Percentiles rank a stretch among this genome's conserved stretches.
Conservation (phyloP, 208 protist genomes). For the Kentomonas sorsogonicus region DNA sequence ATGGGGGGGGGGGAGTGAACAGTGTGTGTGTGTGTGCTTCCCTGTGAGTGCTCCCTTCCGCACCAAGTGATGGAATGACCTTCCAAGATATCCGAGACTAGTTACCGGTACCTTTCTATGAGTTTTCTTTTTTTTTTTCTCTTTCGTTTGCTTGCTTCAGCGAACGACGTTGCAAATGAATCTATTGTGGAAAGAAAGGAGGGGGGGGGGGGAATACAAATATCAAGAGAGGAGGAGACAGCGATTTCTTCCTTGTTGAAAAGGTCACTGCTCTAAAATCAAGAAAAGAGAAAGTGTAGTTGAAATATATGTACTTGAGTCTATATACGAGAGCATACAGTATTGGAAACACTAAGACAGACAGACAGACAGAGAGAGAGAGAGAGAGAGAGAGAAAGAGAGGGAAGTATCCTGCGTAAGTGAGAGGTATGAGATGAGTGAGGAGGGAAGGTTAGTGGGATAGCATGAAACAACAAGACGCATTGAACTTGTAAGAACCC, state of each 20-base stretch:
- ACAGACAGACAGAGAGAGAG: slow-evolving; percentile 7
- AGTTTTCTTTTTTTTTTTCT: slow-evolving; percentile 12
- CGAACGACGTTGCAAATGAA: background rate
- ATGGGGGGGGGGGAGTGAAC: too few relatives aligned
- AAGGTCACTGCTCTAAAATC: background rate
- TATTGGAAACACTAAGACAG: slow-evolving; percentile 5
- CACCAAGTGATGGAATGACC: background rate
- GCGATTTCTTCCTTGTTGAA: background rate
- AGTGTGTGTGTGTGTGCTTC: slow-evolving; percentile 1
- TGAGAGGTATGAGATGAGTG: background rate
- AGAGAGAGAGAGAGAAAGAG: slow-evolving; percentile 5
- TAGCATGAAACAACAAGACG: background rate
- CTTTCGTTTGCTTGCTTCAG: slow-evolving; percentile 5
- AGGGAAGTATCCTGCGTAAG: background rate
- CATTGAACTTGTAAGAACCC: background rate
- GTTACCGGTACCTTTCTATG: background rate
- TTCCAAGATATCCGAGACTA: too few relatives aligned
- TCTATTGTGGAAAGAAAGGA: background rate
- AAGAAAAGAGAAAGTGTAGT: background rate
- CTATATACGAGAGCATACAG: background rate
- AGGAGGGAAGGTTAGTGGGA: background rate
- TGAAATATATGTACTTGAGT: background rate
- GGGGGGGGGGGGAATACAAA: background rate
- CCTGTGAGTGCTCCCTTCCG: background rate
- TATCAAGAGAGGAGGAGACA: background rate